Evolutionary conservation across 495 filamentous ascomycete genomes (phyloP).

Genomic region (Penicillium flavigenum): DNA sequence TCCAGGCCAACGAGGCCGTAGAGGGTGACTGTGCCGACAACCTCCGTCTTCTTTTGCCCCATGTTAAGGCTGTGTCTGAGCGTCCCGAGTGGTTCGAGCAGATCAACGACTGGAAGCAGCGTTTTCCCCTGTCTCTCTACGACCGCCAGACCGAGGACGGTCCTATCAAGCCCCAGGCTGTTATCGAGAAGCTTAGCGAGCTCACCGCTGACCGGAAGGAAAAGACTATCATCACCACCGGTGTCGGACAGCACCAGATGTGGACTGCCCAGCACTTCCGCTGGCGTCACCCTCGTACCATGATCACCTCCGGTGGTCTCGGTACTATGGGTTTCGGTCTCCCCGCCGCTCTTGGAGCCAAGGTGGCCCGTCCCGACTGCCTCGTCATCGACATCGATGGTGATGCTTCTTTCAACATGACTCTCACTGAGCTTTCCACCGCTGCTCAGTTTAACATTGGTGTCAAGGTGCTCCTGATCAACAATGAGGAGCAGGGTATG

Average conservation of each 20-base stretch:
- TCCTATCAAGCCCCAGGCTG: conserved; percentile 84
- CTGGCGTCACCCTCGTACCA: conserved; percentile 83
- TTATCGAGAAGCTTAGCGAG: conserved; percentile 81
- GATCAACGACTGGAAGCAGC: conserved; percentile 85
- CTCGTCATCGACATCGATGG: conserved; percentile 94
- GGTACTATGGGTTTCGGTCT: conserved; percentile 96
- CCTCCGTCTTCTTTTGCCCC: conserved; percentile 67
- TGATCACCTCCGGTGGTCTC: conserved; percentile 90
- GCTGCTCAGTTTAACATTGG: conserved; percentile 90
- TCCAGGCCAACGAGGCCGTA: conserved; percentile 60
- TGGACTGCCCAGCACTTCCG: conserved; percentile 94
- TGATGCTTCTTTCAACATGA: conserved; percentile 96
- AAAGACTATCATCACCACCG: conserved; percentile 82
- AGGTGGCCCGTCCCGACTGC: conserved; percentile 82
- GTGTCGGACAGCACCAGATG: conserved; percentile 98
- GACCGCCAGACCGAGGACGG: conserved; percentile 67
- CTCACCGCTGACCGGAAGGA: conserved; percentile 73
- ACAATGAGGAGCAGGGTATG: conserved; percentile 96
- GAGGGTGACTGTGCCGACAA: conserved; percentile 65
- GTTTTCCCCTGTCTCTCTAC: conserved; percentile 74
- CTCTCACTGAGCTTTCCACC: conserved; percentile 85
- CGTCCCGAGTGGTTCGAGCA: conserved; percentile 83
- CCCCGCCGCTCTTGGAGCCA: conserved; percentile 89
- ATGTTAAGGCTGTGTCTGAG: conserved; percentile 59
- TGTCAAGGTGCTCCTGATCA: conserved; percentile 87